phyloP scores from a whole-genome alignment of 192 early-diverging fungal species.

The Bifiguratus adelaidae region DNA sequence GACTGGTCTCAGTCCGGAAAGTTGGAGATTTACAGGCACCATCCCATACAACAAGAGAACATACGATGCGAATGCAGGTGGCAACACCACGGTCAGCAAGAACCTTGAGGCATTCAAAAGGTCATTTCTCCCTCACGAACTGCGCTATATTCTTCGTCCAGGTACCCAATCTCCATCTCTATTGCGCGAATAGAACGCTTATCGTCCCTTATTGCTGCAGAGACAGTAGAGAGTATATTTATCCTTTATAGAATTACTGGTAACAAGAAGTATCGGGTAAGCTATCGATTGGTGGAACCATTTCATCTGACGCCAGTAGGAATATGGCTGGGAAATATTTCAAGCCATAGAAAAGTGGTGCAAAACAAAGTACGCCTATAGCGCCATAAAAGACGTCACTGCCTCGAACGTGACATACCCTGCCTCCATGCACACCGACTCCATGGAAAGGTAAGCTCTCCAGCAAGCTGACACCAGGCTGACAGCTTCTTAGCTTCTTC shows the following conservation, averaged over 20 bases:
- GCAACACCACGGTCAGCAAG: not conserved
- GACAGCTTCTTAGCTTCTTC: conserved; percentile 34
- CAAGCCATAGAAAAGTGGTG: conserved; percentile 34
- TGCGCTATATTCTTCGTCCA: conserved; percentile 28
- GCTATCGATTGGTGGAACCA: not conserved
- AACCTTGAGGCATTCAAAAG: not conserved
- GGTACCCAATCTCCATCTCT: conserved; percentile 5
- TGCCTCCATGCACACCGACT: conserved; percentile 2
- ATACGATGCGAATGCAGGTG: conserved; percentile 3
- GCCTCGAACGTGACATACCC: not conserved
- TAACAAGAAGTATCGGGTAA: conserved; percentile 43
- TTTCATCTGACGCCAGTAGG: conserved; percentile 9
- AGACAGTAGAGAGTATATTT: conserved; percentile 65
- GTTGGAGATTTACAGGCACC: conserved; percentile 9
- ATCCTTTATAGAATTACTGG: conserved; percentile 67
- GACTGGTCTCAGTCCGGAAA: conserved; percentile 37
- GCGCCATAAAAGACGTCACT: conserved; percentile 24
- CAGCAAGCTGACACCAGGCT: too few relatives aligned
- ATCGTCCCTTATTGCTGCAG: conserved; percentile 10
- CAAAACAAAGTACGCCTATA: conserved; percentile 32
- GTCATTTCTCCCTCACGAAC: too few relatives aligned
- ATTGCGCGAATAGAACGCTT: not conserved
- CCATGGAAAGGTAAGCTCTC: conserved; percentile 41
- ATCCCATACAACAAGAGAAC: not conserved
- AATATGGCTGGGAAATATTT: conserved; percentile 58